Evolutionary conservation across 2,329 filamentous ascomycete species (phyloP), one percentile per base, ranked within the genome.

Genomic region (Phaeosphaeriaceae sp.): DNA sequence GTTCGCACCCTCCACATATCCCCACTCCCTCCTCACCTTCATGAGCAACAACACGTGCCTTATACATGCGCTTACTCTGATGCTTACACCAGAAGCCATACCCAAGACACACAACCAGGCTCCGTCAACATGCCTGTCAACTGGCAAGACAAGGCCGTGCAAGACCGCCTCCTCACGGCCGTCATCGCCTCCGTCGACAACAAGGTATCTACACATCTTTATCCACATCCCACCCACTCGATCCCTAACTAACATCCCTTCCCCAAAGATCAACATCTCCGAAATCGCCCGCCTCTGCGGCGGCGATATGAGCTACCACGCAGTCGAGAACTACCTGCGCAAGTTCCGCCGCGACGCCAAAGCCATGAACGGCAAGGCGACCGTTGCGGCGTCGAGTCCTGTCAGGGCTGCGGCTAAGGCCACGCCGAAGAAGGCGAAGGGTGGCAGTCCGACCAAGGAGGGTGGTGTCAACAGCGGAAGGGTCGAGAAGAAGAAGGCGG

Each of bases 291-390:
- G 68, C 1, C 69, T 81, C 51, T 85, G 81, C 61, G 81, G 80
- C 1, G 63, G 76, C 7, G 79, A 77, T 0, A 80, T 81, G 0
- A 84, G 80, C 0, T 83, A 83, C 69, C 75, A 84, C 58, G 72
- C 82, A 0, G 77, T 85, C 22, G 79, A 85, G 58, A 76, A 76
- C 45, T 78, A 76, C 2, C 78, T 85, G 36, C 79, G 81, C 45
- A 76, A 74, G 47, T 79, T 78, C 58, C 83, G 82, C 48, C 78
- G 78, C 48, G 49, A 71, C 1, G 81, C 82, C 0, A 67, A 71
- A 0, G 60, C 62, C 0, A 71, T 83, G 15, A 64, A 62, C 27
- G 7, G 68, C 66, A 1, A 45, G 20, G 0, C 61, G 41, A 2
- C 50, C 1, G 53, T 17, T 19, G 47, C 63, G 0, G 56, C 52